Evolutionary conservation across 208 protist genomes (phyloP).

Genomic region (Leishmania aethiopica): DNA sequence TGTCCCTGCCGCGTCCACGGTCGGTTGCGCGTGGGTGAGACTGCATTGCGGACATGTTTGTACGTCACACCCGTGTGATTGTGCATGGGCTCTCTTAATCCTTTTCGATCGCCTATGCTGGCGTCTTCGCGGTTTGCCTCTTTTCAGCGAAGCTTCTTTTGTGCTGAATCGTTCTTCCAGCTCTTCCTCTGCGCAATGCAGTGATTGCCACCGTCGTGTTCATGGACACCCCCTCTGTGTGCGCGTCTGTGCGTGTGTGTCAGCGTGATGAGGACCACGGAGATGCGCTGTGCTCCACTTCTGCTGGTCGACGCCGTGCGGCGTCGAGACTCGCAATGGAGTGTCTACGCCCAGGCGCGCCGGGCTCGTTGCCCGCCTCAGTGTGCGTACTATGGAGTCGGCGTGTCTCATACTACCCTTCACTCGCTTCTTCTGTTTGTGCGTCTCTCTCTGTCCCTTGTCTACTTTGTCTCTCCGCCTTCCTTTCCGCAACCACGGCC

Average conservation of each 20-base stretch:
- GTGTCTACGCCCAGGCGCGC: neutral
- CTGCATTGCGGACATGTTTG: neutral
- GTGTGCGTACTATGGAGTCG: neutral
- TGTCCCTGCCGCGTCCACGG: neutral
- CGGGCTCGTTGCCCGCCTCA: neutral
- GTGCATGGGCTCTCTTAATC: constrained; percentile 2
- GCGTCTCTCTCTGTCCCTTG: neutral
- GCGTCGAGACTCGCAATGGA: neutral
- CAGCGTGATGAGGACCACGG: neutral
- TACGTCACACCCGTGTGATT: neutral
- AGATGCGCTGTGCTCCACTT: neutral
- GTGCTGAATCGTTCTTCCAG: neutral
- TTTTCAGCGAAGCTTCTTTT: neutral
- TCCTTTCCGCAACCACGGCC: neutral
- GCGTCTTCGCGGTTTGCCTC: neutral
- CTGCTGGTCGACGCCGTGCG: neutral
- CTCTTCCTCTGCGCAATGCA: neutral
- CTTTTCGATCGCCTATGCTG: neutral
- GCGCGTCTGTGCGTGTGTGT: neutral
- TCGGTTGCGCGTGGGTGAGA: neutral
- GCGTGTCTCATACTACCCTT: neutral
- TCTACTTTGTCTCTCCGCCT: neutral
- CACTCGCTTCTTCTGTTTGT: neutral
- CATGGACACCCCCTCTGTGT: neutral
- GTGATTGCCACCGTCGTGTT: neutral